phyloP scores from a whole-genome alignment of 495 filamentous ascomycete species.

The Paragyromitra xinjiangensis region DNA sequence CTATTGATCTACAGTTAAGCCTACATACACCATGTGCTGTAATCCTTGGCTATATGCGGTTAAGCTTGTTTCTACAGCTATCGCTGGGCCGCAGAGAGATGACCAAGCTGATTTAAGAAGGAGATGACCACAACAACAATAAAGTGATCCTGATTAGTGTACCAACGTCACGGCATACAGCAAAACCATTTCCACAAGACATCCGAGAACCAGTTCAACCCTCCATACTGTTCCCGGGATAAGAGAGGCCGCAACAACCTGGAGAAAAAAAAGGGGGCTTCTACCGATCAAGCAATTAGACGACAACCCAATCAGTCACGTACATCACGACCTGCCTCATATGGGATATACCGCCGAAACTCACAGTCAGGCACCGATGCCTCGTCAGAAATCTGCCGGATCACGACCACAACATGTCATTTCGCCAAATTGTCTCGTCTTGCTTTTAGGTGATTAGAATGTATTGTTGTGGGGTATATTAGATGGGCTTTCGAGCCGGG shows the following conservation, averaged over 20 bases:
- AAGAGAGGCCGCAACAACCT: background rate
- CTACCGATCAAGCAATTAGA: conserved; percentile 7
- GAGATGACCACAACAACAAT: background rate
- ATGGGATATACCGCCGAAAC: conserved; percentile 16
- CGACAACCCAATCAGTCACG: background rate
- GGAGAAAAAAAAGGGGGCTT: background rate
- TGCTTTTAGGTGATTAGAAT: background rate
- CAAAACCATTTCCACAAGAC: background rate
- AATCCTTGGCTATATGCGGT: background rate
- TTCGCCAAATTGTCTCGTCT: background rate
- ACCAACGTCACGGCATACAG: background rate
- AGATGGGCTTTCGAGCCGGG: background rate
- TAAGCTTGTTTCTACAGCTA: background rate
- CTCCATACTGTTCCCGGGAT: background rate
- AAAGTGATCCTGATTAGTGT: background rate
- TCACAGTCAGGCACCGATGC: background rate
- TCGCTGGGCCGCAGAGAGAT: background rate
- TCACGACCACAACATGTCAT: conserved; percentile 13
- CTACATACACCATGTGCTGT: no score
- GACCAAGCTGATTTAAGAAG: background rate
- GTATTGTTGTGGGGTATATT: conserved; percentile 2
- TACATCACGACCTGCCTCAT: conserved; percentile 17
- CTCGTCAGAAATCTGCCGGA: conserved; percentile 2
- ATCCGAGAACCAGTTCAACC: background rate
- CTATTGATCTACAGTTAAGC: no score